phyloP scores from a whole-genome alignment of 768 basidiomycete species.

The Melanogaster broomeanus region DNA sequence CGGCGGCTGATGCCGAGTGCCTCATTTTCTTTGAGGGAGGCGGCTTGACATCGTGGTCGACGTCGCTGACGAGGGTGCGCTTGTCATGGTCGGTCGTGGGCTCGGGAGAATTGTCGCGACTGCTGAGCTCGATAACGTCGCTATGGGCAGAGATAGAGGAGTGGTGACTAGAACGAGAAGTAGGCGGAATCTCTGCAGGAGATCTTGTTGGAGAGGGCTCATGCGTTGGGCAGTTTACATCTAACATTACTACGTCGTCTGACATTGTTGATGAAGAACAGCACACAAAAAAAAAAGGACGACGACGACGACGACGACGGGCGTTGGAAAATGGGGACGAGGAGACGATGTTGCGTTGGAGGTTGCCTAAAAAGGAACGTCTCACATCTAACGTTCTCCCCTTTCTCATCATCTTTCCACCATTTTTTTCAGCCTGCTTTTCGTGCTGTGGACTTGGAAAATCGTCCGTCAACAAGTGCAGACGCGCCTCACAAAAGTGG shows the following conservation, averaged over 20 bases:
- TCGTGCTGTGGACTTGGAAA: constrained; percentile 28
- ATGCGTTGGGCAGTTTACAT: constrained; percentile 7
- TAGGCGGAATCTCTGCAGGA: constrained; percentile 3
- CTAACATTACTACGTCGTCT: constrained; percentile 33
- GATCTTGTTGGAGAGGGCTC: neutral
- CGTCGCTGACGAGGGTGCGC: constrained; percentile 15
- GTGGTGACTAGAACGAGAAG: constrained; percentile 17
- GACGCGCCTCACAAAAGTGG: neutral
- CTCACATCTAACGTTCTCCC: constrained; percentile 24
- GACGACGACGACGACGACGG: neutral
- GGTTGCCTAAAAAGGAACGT: constrained; percentile 39
- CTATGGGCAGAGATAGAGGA: constrained; percentile 16
- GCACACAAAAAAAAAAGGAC: neutral
- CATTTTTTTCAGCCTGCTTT: constrained; percentile 25
- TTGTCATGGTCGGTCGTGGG: constrained; percentile 13
- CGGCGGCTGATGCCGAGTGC: constrained; percentile 24
- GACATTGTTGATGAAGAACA: constrained; percentile 13
- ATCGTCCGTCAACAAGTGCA: constrained; percentile 9
- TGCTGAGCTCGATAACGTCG: constrained; percentile 31
- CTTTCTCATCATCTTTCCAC: constrained; percentile 32
- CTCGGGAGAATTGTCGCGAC: constrained; percentile 31
- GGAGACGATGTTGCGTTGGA: constrained; percentile 32
- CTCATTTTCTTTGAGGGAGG: constrained; percentile 32
- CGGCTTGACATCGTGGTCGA: constrained; percentile 23
- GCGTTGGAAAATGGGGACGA: constrained; percentile 26